Evolutionary conservation across 1,139 yeast genomes (phyloP), one percentile per base, ranked within the genome.

Genomic region (Trichomonascaceae sp.): DNA sequence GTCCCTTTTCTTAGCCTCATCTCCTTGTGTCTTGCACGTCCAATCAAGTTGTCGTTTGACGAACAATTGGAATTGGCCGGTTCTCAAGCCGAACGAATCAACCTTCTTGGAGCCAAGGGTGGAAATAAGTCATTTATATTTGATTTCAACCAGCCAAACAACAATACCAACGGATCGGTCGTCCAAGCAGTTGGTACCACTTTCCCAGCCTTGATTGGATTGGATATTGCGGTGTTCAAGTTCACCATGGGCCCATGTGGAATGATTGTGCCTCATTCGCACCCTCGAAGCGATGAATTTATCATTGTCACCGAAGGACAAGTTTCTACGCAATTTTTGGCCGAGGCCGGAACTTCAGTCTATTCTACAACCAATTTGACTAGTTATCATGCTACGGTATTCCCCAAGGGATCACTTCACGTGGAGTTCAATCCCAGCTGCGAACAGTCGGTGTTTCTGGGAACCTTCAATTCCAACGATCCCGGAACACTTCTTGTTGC

Each of bases 211-310:
- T 48, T 58, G 20, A 22, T 51, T 36, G 62, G 54, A 32, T 52
- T 55, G 3, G 59, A 55, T 15, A 51, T 53, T 20, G 56, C 60
- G 10, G 53, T 57, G 53, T 49, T 53, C 49, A 50, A 56, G 41
- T 56, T 57, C 55, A 53, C 57, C 48, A 50, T 59, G 15, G 60
- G 58, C 5, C 60, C 62, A 15, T 59, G 62, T 49, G 60, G 60
- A 3, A 41, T 59, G 45, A 56, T 59, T 12, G 56, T 58, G 8
- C 62, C 62, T 22, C 62, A 59, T 48, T 48, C 49, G 10, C 61
- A 59, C 36, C 61, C 61, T n/a, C 54, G 62, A 45, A 58, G 61
- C 20, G 53, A 56, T 30, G 61, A 59, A 49, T 52, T 55, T 13
- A 45, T 59, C 9, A 48, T 59, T 19, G 61, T 58, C 22, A 58